Base-by-base conservation (phyloP, 148 eudicot genomes). In the Silene uniflora region DNA sequence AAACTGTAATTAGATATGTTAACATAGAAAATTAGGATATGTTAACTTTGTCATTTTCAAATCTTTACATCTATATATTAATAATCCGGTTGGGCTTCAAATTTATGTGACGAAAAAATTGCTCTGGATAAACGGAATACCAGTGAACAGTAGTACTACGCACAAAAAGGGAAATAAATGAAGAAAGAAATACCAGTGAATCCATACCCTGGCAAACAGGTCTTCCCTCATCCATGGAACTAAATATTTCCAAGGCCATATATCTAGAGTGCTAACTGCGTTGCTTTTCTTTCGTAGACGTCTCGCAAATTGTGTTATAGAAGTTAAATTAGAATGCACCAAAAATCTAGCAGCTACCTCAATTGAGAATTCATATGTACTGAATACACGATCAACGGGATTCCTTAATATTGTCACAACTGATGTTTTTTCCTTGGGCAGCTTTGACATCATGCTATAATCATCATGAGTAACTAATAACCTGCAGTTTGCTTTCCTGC, bases 191-290 rank as follows among this genome's bases (percentile, higher is more conserved):
- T 16, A 66, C 39, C 21, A 75, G 39, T 25, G 22, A 81, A 76
- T 69, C 89, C 89, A 73, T 89, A 95, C 99, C 86, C 97, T 88
- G 72, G 92, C 73, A 86, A 95, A 95, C 55, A 95, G 80, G 77
- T 95, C 99, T 87, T 92, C 96, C 79, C 91, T 88, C 97, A 95
- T 95, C 99, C 99, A 95, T 44, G 99, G 99, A 68, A 90, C 97
- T 84, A 95, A 78, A 86, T 95, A 91, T 80, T 95, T 95, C 97
- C 99, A 95, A 18, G 96, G 99, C 99, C 99, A 95, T 32, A 95
- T 90, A 80, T 92, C 96, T 72, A 95, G 85, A 1, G 99, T 90
- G 79, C 94, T 92, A 67, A 89, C 83, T 72, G 79, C 91, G 61
- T 62, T 75, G 44, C 22, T 75, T 82, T 84, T 92, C 67, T 85